Evolutionary conservation across 768 basidiomycete species (phyloP), one percentile per base, ranked within the genome.

Genomic region (Crepidotus variabilis): DNA sequence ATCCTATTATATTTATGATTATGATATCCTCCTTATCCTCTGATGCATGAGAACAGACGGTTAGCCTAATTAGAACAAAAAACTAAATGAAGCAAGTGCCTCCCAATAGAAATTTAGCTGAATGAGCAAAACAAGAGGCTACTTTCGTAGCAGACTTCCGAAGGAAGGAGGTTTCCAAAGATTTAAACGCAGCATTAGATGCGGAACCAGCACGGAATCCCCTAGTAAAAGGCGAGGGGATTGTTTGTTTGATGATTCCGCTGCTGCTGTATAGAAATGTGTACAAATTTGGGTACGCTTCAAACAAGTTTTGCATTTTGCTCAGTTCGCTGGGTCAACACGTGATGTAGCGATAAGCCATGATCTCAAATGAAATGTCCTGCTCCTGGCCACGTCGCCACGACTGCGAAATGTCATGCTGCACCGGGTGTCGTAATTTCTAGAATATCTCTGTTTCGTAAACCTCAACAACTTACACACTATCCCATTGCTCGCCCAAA

Each of bases 221-320:
- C 76, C 76, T 79, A 78, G 75, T 78, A 78, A 78, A 78, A 77
- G 78, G 76, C 76, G 76, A 79, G 76, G 77, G 77, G 76, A 78
- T 78, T 77, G 75, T 77, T 67, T 75, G 69, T 62, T 78, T 77
- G 76, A 76, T 68, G 72, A 64, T 75, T 68, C 69, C 71, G 62
- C 75, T 73, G 73, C 69, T 72, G 75, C 75, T 66, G 57, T 58
- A 55, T 18, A 1, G 14, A 1, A n/a, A 2, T 18, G 0, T 22
- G 0, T 11, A 11, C 0, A 3, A 1, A 14, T 10, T 58, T n/a
- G 4, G 10, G 33, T 2, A 10, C 28, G 13, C 23, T 6, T 13
- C 32, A 47, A 32, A 43, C 18, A 32, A 48, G 47, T 72, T 65
- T 68, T 74, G 75, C 57, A 69, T 77, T 77, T 76, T 71, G 75